Evolutionary conservation across 1,139 yeast genomes (phyloP).

Genomic region (Komagataea norvegica): DNA sequence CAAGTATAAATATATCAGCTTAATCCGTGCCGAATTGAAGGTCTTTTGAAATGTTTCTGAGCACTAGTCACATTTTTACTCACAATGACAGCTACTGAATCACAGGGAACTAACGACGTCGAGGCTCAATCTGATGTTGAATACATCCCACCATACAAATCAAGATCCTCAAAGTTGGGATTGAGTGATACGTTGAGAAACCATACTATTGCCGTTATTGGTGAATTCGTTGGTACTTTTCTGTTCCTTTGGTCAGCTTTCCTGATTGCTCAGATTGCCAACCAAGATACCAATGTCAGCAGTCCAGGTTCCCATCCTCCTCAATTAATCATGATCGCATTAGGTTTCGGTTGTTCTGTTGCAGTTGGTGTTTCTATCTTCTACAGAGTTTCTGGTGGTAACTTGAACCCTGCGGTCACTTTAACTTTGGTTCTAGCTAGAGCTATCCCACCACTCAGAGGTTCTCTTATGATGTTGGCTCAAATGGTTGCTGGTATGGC

Average conservation of each 20-base stretch:
- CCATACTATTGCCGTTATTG: constrained; percentile 49
- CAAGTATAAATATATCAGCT: constrained; percentile 1
- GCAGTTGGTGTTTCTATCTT: constrained; percentile 71
- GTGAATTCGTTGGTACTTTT: constrained; percentile 84
- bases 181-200: constrained; percentile 42
- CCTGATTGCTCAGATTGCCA: constrained; percentile 81
- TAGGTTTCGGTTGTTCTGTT: constrained; percentile 86
- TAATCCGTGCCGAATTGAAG: too few species aligned
- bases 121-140: constrained; percentile 25
- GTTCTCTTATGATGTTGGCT: constrained; percentile 55
- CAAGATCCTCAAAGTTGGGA: constrained; percentile 31
- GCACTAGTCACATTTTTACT: not conserved
- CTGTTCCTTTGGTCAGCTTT: constrained; percentile 79
- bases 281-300: constrained; percentile 51
- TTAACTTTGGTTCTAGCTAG: constrained; percentile 64
- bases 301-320: constrained; percentile 54
- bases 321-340: constrained; percentile 70
- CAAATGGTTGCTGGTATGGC: constrained; percentile 87
- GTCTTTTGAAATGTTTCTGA: not conserved
- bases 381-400: constrained; percentile 84
- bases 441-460: constrained; percentile 72
- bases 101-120: constrained; percentile 20
- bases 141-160: constrained; percentile 35
- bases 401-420: constrained; percentile 87
- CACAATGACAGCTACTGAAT: constrained; percentile 32